Conservation (phyloP, 2,329 filamentous ascomycete species). For the Aureobasidium sp. region DNA sequence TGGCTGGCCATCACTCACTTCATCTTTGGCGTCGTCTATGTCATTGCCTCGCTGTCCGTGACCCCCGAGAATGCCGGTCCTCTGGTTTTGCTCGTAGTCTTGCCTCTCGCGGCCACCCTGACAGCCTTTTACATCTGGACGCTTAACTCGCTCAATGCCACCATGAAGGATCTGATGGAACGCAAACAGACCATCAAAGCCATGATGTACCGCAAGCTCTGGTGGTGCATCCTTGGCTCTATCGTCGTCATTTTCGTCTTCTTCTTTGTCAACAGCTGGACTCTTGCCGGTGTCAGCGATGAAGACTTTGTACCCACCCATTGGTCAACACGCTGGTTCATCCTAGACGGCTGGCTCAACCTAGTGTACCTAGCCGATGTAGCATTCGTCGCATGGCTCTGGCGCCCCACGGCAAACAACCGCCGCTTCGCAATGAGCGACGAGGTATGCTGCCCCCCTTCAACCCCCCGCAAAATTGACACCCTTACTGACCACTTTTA, state of each 20-base stretch:
- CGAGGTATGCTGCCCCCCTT: constrained; percentile 51
- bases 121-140: constrained; percentile 99
- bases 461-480: not conserved
- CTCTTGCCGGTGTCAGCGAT: constrained; percentile 76
- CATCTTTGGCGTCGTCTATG: constrained; percentile 88
- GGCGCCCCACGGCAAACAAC: constrained; percentile 95
- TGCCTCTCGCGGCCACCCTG: constrained; percentile 83
- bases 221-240: constrained; percentile 92
- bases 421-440: constrained; percentile 97
- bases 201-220: constrained; percentile 94
- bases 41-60: constrained; percentile 79
- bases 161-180: constrained; percentile 91
- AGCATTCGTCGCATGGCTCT: constrained; percentile 87
- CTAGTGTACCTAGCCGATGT: constrained; percentile 93
- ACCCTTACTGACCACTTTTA: not conserved
- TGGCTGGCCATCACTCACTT: constrained; percentile 90
- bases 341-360: constrained; percentile 95
- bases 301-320: constrained; percentile 91
- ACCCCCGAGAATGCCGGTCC: constrained; percentile 85
- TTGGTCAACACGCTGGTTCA: constrained; percentile 97
- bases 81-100: constrained; percentile 83
- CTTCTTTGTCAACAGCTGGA: constrained; percentile 97
- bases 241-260: constrained; percentile 96
- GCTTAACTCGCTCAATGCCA: constrained; percentile 85
- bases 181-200: constrained; percentile 92